Base-by-base conservation (phyloP, 257 asterid species). In the Coffea eugenioides region DNA sequence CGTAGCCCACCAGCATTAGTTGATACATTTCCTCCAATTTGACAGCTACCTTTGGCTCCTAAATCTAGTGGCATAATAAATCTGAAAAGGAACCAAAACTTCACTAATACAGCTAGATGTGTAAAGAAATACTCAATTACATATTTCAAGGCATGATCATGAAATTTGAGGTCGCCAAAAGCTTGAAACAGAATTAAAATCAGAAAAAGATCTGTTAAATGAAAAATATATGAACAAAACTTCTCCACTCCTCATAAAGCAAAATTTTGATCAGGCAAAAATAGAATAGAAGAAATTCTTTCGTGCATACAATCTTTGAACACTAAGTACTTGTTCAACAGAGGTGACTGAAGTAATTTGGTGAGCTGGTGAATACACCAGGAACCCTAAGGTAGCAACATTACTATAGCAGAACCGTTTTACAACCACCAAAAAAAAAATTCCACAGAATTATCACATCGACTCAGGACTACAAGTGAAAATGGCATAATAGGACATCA, bases 31-130 rank as follows among this genome's bases (percentile, higher is more conserved):
- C 99, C 99, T 71, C 99, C 99, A 81, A 95, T 95, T 87, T 95
- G 99, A 88, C 99, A 95, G 96, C 99, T 95, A 82, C 99, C 99
- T 89, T 95, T 95, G 84, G 99, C 99, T 81, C 99, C 99, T 89
- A 95, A 90, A 86, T 95, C 99, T 88, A 95, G 94, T 78, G 99
- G 99, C 98, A 95, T 90, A 76, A 91, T 85, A 86, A 84, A 91
- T 85, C 99, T 95, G 72, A 77, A 79, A 68, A 79, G 5, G 56
- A 83, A 83, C 56, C 49, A 77, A 70, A 68, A 68, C 27, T 72
- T 74, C 64, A 70, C 43, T 73, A 25, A 56, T 62, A 52, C 21
- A 31, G 73, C 54, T 76, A 41, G 2, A n/a, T n/a, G 48, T 39
- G 67, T 27, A 74, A 43, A 56, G 52, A 13, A 56, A 8, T 31